Evolutionary conservation across 2,329 filamentous ascomycete species (phyloP), one percentile per base, ranked within the genome.

Genomic region (Colletotrichum sp.): DNA sequence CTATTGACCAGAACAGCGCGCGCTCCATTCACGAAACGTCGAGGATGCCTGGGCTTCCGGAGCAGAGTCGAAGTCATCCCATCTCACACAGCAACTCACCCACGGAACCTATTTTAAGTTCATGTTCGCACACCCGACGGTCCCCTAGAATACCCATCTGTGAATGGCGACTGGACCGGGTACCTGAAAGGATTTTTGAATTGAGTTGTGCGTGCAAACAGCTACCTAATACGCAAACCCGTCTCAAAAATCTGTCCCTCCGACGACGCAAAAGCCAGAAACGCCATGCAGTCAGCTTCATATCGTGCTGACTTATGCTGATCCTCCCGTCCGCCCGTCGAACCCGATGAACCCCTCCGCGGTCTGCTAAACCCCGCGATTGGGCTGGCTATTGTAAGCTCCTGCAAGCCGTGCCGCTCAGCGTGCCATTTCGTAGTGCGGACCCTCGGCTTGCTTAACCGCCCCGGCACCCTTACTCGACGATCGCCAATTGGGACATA

Each of bases 281-380:
- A 21, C 24, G 26, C 32, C 71, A 71, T 71, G 71, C 71, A 63
- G 66, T 74, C 59, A 74, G 67, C 71, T 48, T 43, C 39, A 57
- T 65, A 57, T 64, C 59, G 67, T 32, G 67, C 65, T 63, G 55
- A 73, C 65, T 61, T 26, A 55, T 34, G 65, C 24, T 30, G 18
- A 70, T 57, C 57, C 15, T 55, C 64, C 63, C 24, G 60, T 5
- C 15, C 43, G 7, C 7, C 43, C 43, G 43, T 24, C 43, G n/a
- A 24, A 52, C 43, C n/a, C 57, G 34, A 52, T 32, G 36, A 64
- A 64, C 30, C 48, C 48, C 21, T 52, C 24, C 24, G 24, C 5
- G 16, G 26, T 59, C 55, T 30, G 7, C 26, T 59, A 59, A 26
- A 30, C 55, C 55, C 55, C 55, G 55, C 55, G 16, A 26, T 59